Evolutionary conservation across 257 asterid genomes (phyloP), one percentile per base, ranked within the genome.

Genomic region (Cruciata laevipes): DNA sequence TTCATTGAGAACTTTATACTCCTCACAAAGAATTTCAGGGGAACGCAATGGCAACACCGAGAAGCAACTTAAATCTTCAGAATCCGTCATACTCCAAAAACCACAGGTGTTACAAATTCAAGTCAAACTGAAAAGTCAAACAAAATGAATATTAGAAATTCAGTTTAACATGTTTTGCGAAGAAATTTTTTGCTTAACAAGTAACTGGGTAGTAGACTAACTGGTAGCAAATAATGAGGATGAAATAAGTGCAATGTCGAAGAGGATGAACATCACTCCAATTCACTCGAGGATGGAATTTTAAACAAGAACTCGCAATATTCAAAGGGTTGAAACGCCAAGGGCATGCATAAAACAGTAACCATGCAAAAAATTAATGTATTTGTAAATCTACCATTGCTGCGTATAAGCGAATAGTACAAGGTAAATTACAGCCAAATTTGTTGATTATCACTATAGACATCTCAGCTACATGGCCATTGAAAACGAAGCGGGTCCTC

Each of bases 41-140:
- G 81, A 83, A 66, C 69, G 83, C 52, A 75, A 42, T n/a, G 81
- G 64, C 71, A 83, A 72, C 71, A 78, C 83, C 69, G 73, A 35
- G 44, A 64, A 61, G 65, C 75, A 66, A 75, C 83, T 78, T 61
- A 76, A 16, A 76, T 83, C 86, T 73, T 74, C 79, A 77, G 72
- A 63, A 77, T 77, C 73, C 44, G 86, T 63, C 75, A 79, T 74
- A 63, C 64, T 68, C 74, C 20, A 24, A 70, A 85, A 75, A 74
- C 75, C 71, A 68, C 75, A 79, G 42, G 77, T 80, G 80, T 83
- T 95, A 78, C 56, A 63, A 64, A 73, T 16, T 21, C 62, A 51
- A 30, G 56, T 42, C 20, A 49, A 75, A 37, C 60, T 40, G 25
- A 47, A 58, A 30, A 57, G 2, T 24, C 0, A 3, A 59, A 47